A percentile compares a stretch with the other conserved stretches of the same genome.
Evolutionary conservation across 345 rosid genomes (phyloP).

Genomic region (Sonneratia caseolaris): DNA sequence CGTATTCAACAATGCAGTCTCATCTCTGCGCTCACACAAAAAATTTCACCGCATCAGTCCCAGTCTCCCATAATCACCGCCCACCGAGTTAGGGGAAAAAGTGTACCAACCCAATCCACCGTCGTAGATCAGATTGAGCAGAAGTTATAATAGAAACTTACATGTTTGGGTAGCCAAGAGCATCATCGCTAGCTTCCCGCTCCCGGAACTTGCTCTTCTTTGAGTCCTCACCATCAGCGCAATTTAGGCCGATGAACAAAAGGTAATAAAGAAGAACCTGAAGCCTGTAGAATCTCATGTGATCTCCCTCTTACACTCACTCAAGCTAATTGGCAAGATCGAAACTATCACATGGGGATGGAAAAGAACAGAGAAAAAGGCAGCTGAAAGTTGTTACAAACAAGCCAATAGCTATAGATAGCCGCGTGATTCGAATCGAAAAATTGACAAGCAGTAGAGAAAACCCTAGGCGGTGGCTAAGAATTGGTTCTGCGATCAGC

Average conservation of each 20-base stretch:
- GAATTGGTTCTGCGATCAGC: neutral
- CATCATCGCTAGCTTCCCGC: constrained; percentile 75
- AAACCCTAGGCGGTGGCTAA: neutral
- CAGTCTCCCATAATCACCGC: neutral
- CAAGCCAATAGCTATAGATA: neutral
- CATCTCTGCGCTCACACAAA: constrained; percentile 43
- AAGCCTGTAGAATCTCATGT: constrained; percentile 38
- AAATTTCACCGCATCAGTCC: neutral
- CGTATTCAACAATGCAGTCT: constrained; percentile 80
- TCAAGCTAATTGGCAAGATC: neutral
- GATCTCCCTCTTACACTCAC: constrained; percentile 15
- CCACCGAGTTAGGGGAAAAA: neutral
- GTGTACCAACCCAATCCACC: neutral
- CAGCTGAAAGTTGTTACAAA: neutral
- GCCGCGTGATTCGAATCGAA: neutral
- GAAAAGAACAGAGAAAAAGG: neutral
- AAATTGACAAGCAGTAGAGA: neutral
- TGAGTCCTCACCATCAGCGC: constrained; percentile 32
- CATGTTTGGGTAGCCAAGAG: constrained; percentile 62
- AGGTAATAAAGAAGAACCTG: constrained; percentile 21
- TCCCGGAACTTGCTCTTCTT: constrained; percentile 59
- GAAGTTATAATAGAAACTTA: constrained; percentile 26
- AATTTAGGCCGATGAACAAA: constrained; percentile 14
- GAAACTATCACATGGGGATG: neutral
- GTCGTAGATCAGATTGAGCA: neutral